phyloP scores from a whole-genome alignment of 2,329 filamentous ascomycete genomes.

The Colletotrichum filicis region DNA sequence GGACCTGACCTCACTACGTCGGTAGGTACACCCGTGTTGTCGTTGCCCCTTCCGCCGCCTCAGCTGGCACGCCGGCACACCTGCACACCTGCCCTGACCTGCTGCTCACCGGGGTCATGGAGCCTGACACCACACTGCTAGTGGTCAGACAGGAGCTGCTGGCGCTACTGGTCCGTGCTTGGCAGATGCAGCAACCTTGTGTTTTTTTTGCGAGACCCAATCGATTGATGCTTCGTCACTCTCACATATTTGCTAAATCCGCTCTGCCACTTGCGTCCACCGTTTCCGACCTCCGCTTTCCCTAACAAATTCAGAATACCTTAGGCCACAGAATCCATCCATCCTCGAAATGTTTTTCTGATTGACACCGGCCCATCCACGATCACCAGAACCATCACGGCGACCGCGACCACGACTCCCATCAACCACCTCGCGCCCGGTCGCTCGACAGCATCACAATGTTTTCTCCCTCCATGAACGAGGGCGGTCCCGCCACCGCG shows the following conservation, averaged over 20 bases:
- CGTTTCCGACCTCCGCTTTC: constrained; percentile 29
- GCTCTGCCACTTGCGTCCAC: constrained; percentile 29
- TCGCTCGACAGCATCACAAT: constrained; percentile 51
- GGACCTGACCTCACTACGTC: neutral
- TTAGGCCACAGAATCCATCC: constrained; percentile 32
- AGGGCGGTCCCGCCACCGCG: constrained; percentile 64
- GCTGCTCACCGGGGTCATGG: constrained; percentile 9
- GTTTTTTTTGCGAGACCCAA: constrained; percentile 44
- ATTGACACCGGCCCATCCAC: constrained; percentile 15
- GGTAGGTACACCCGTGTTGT: constrained; percentile 22
- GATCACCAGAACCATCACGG: constrained; percentile 29
- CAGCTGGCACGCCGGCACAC: constrained; percentile 30
- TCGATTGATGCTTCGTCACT: constrained; percentile 40
- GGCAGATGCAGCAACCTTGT: constrained; percentile 45
- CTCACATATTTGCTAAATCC: constrained; percentile 37
- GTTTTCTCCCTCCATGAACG: constrained; percentile 68
- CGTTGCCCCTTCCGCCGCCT: constrained; percentile 23
- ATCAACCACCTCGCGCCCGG: constrained; percentile 24
- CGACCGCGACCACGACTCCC: constrained; percentile 9
- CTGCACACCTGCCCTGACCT: constrained; percentile 18
- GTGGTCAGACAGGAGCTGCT: constrained; percentile 18
- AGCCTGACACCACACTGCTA: constrained; percentile 5
- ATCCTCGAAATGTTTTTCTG: constrained; percentile 37
- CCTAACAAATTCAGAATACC: neutral
- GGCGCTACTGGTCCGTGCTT: constrained; percentile 46